Evolutionary conservation across 768 basidiomycete species (phyloP), one percentile per base, ranked within the genome.

Genomic region (Kwoniella botswanensis): DNA sequence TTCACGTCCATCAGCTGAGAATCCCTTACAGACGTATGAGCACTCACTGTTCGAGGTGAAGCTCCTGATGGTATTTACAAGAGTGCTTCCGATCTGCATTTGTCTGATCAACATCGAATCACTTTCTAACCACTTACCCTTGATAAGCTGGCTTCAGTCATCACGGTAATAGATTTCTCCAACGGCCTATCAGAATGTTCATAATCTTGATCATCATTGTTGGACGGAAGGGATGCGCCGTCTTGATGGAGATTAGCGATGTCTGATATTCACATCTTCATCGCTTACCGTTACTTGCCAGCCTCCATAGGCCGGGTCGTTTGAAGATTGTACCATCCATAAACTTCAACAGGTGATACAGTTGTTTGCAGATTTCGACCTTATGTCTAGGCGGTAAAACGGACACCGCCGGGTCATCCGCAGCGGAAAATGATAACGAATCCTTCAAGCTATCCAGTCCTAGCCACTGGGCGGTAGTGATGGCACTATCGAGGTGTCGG

Each of bases 331-430:
- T 61, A 7, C 72, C 72, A 50, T 73, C 72, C 46, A 70, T 11
- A 26, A 73, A 73, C 7, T 54, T 50, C 4, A 73, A 43, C 57
- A 70, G 64, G 41, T 73, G 72, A 18, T 64, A 61, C 29, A 73
- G 63, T 35, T 64, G 67, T 55, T 58, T 69, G 58, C 63, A 69
- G 15, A 64, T 22, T 46, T 73, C 67, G 13, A 65, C 18, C 5
- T 42, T 43, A 4, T 58, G 63, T 4, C 17, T 5, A 4, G 43
- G 54, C 13, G 44, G 7, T 10, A 70, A 17, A 17, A 1, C 35
- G 6, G n/a, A 18, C 15, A 73, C 42, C 11, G 68, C 63, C 3
- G 52, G 61, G 52, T 73, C 68, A 13, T 21, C 6, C 6, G 26
- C 11, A 13, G 43, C 60, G 1, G 42, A 6, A 4, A 12, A 24